These are phyloP conservation scores for Aegilops umbellulata DNA, from an alignment of 176 grass and related monocot genomes.

Conservation along the genomic window DNA sequence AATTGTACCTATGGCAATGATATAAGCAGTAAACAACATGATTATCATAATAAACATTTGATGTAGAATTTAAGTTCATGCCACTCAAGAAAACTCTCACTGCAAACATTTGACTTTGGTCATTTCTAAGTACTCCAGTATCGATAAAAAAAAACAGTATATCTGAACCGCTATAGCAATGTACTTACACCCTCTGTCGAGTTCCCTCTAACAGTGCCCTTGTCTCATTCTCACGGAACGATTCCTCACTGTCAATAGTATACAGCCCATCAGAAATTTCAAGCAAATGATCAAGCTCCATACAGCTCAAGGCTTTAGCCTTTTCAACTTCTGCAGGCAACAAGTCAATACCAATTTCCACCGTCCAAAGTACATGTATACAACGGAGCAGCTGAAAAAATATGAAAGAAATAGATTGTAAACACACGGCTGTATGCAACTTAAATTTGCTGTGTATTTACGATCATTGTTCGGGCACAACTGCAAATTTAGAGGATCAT, in stretches of 20 bases:
- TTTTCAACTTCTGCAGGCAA: constrained; percentile 34
- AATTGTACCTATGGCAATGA: constrained; percentile 45
- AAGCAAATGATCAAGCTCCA: constrained; percentile 50
- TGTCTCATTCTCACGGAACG: constrained; percentile 43
- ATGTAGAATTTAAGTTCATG: neutral
- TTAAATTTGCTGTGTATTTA: neutral
- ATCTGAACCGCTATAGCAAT: neutral
- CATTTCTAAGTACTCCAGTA: neutral
- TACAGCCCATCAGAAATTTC: constrained; percentile 40
- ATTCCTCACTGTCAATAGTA: constrained; percentile 25
- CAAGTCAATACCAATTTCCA: constrained; percentile 22
- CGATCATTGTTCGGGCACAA: neutral
- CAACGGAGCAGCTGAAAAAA: constrained; percentile 51
- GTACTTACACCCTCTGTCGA: constrained; percentile 51
- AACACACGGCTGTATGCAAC: neutral
- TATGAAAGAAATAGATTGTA: neutral
- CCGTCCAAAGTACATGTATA: constrained; percentile 45
- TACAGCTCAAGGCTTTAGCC: constrained; percentile 51
- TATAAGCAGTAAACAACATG: neutral
- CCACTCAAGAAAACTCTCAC: neutral
- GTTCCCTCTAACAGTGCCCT: constrained; percentile 64
- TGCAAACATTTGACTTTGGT: neutral
- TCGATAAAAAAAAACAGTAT: neutral
- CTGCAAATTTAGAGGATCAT: neutral
- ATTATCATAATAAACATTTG: neutral